These are phyloP conservation scores for Pythium myriotylum DNA, from an alignment of 352 stramenopile species.

Conservation along the genomic window DNA sequence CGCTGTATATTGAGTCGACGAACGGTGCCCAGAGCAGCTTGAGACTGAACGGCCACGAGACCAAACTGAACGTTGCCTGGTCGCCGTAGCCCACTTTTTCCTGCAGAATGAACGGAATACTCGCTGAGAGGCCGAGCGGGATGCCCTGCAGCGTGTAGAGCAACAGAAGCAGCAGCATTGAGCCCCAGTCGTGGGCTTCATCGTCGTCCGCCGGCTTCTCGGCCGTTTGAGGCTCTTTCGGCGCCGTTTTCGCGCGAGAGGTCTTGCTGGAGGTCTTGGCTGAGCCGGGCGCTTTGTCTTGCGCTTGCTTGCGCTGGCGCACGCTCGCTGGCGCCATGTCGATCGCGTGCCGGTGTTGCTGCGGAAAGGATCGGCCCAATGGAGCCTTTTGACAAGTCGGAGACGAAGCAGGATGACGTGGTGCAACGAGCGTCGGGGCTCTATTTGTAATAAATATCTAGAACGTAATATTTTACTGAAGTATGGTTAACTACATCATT, in stretches of 20 bases:
- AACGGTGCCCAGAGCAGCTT: constrained; percentile 99
- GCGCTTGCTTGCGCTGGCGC: constrained; percentile 27
- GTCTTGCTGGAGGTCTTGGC: neutral
- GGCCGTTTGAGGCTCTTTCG: constrained; percentile 4
- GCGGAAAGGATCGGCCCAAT: neutral
- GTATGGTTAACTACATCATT: no score
- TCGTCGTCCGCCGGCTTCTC: constrained; percentile 26
- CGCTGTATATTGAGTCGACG: constrained; percentile 94
- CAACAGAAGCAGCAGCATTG: constrained; percentile 93
- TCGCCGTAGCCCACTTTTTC: constrained; percentile 97
- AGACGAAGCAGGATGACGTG: constrained; percentile 15
- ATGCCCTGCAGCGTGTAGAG: constrained; percentile 99
- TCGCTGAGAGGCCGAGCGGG: constrained; percentile 97
- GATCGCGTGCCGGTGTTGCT: constrained; percentile 7
- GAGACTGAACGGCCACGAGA: constrained; percentile 98
- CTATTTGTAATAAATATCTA: neutral
- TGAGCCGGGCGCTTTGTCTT: neutral
- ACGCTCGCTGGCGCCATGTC: constrained; percentile 16
- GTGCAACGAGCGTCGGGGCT: constrained; percentile 14
- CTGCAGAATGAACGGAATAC: constrained; percentile 98
- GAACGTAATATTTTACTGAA: neutral
- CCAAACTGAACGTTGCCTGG: constrained; percentile 98
- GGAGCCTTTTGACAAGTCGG: constrained; percentile 16
- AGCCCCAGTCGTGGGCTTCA: constrained; percentile 63
- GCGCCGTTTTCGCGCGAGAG: neutral